Evolutionary conservation across 106 monocot genomes (phyloP), one percentile per base, ranked within the genome.

Genomic region (Allium cepa): DNA sequence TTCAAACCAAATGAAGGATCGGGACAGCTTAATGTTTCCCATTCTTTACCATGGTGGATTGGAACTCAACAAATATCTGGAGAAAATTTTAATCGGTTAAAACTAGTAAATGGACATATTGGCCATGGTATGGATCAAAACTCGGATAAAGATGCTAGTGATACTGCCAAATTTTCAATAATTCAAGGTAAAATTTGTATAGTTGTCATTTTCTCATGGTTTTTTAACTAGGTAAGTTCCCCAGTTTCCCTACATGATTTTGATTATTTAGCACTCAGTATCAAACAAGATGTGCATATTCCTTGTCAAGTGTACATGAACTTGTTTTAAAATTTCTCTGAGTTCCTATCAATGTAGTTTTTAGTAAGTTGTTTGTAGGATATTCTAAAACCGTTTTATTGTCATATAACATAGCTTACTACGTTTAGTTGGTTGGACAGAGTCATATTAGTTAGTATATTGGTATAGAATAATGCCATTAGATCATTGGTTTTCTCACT

Each of bases 151-250:
- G 64, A 49, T 8, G 64, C 17, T 17, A 17, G 17, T 64, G 49
- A 36, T 49, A 49, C 49, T 9, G 64, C 49, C 10, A 67, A 53
- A 16, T 67, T 67, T 53, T 67, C 67, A 7, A 52, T 67, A 51
- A 53, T 52, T 52, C 67, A 67, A 67, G 67, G 67, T 67, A 67
- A 67, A 67, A 67, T 17, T 64, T 10, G 49, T 7, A 63, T 9
- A 6, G 3, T 36, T 45, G 47, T 49, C 49, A n/a, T 17, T 64
- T 64, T 64, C n/a, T 47, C 64, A 64, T 64, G 13, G 10, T 49
- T 11, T 64, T 64, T 49, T 49, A 3, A 45, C 9, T 64, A 17
- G 49, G 16, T 17, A 64, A 9, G 18, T 60, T 60, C 48, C 26
- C 14, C 14, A 7, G 12, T 64, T 46, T 46, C 17, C 49, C 10